A percentile compares a stretch with the other conserved stretches of the same genome.
Evolutionary conservation across 805 yeast species (phyloP).

Genomic region (Spathaspora hagerdaliae): DNA sequence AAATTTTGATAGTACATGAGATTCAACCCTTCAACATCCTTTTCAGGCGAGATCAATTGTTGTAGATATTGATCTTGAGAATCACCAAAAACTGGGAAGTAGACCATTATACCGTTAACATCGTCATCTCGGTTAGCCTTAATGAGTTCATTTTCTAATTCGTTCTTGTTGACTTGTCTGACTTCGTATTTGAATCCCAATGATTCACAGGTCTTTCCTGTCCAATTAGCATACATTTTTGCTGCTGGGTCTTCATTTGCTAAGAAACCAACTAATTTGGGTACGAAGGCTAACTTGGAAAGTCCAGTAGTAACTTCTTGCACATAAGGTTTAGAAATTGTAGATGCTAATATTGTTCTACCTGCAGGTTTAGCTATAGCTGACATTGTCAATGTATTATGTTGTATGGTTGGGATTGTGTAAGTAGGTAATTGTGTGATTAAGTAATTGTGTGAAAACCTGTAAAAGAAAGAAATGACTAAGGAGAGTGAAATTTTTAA

Average conservation of each 20-base stretch:
- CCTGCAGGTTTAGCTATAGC: constrained; percentile 46
- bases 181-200: constrained; percentile 85
- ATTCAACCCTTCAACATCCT: constrained; percentile 95
- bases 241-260: constrained; percentile 97
- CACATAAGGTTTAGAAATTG: constrained; percentile 76
- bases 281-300: constrained; percentile 48
- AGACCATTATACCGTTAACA: constrained; percentile 92
- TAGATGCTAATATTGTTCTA: constrained; percentile 80
- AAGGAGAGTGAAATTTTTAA: not conserved
- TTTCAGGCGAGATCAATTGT: constrained; percentile 85
- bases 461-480: not conserved
- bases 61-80: constrained; percentile 94
- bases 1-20: constrained; percentile 88
- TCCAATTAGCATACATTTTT: constrained; percentile 92
- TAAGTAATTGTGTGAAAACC: not conserved
- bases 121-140: constrained; percentile 73
- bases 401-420: not conserved
- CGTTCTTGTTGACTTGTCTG: constrained; percentile 70
- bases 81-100: constrained; percentile 95
- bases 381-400: not conserved
- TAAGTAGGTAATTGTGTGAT: not conserved
- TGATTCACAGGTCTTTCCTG: constrained; percentile 82
- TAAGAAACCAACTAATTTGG: constrained; percentile 82
- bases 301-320: constrained; percentile 68
- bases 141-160: constrained; percentile 76